Base-by-base conservation (phyloP, 495 filamentous ascomycete species). In the Xylaria grammica region DNA sequence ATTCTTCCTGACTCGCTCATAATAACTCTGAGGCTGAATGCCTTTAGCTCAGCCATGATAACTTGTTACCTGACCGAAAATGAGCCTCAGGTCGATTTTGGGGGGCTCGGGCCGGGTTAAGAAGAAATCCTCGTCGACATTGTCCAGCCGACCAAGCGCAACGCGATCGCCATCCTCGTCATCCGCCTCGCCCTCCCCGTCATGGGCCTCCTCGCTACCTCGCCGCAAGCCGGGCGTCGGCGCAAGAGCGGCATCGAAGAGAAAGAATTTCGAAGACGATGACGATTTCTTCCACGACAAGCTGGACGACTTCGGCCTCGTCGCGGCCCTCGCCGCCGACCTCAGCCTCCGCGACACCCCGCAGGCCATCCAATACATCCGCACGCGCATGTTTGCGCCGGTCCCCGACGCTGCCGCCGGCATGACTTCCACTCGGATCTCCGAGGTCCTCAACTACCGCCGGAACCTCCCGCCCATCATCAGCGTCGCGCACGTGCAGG, bases 381-480 rank as follows among this genome's bases (percentile, higher is more conserved):
- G 79, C 26, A 71, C 69, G 5, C 82, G 75, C 66, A 93, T 91
- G 85, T 96, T 93, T 72, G 83, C 85, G 48, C 80, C 82, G 8
- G 76, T 95, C 3, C 91, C 91, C 6, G 78, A 85, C 22, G 71
- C 72, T 26, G 79, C 81, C 7, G 79, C 86, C 0, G 91, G 91
- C 11, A 92, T 95, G 88, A 90, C 88, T 69, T 90, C 88, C 40
- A 87, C 82, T 1, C 84, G 88, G 15, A 89, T 91, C 27, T 84
- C 90, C 11, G 85, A 92, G 67, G 81, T 91, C 1, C 80, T 94
- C 50, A 90, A 90, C 65, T 85, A 87, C 68, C 85, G 91, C 22
- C 78, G 76, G 26, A 81, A 78, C 13, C 72, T 96, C 32, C 92
- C 92, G 32, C 88, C 88, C 0, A 80, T 91, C 22, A 89, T 89